Evolutionary conservation across 2,329 filamentous ascomycete genomes (phyloP).

Genomic region (Coniochaeta sp.): DNA sequence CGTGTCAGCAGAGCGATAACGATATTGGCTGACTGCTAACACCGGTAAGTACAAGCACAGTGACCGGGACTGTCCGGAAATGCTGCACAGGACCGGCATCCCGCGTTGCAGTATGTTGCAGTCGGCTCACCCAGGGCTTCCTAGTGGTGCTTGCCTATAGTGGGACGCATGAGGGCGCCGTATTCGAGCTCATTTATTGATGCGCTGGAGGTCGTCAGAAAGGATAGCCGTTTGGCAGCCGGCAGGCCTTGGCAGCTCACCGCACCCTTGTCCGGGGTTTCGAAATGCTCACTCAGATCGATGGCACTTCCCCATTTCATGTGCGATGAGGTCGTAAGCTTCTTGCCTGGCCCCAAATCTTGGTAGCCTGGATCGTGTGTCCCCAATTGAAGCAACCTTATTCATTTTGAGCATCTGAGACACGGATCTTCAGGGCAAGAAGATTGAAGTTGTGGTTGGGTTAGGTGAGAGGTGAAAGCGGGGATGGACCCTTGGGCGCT

Average conservation of each 20-base stretch:
- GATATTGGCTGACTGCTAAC: not conserved
- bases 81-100: not conserved
- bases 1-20: not conserved
- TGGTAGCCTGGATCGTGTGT: not conserved
- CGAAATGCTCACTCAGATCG: too few relatives aligned
- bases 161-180: not conserved
- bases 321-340: too few relatives aligned
- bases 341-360: too few relatives aligned
- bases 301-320: too few relatives aligned
- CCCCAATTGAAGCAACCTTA: not conserved
- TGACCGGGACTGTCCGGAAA: not conserved
- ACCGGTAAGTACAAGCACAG: not conserved
- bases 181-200: not conserved
- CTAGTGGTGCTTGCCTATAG: not conserved
- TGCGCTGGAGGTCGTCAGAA: not conserved
- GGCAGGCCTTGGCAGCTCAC: not conserved
- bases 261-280: too few relatives aligned
- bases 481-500: not conserved
- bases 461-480: not conserved
- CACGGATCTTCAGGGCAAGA: not conserved
- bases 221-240: not conserved
- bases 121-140: not conserved
- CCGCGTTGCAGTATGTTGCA: not conserved
- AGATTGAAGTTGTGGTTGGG: not conserved
- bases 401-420: not conserved